Evolutionary conservation across 2,329 filamentous ascomycete species (phyloP).

Genomic region (Beauveria brongniartii): DNA sequence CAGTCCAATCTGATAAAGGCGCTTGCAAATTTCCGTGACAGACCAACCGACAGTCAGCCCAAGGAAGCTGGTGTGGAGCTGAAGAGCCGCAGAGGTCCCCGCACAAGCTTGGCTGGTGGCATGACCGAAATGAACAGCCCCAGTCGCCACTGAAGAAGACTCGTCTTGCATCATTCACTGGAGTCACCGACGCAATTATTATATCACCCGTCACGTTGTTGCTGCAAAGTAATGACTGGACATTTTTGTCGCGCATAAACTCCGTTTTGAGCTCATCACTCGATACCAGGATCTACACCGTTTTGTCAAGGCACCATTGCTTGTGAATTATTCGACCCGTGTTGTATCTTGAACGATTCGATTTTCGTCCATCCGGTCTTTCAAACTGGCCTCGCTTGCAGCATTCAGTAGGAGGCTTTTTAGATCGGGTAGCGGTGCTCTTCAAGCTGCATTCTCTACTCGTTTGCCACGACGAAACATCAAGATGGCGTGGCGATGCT

Average conservation of each 20-base stretch:
- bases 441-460: slow-evolving; percentile 5
- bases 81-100: background rate
- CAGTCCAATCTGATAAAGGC: background rate
- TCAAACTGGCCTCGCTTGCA: slow-evolving; percentile 3
- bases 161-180: background rate
- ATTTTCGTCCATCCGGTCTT: too few species aligned
- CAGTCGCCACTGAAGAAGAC: background rate
- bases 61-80: background rate
- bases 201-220: background rate
- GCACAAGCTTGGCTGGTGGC: background rate
- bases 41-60: background rate
- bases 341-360: background rate
- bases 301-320: background rate
- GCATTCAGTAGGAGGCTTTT: background rate
- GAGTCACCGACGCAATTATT: background rate
- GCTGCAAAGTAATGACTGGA: background rate
- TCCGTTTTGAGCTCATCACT: background rate
- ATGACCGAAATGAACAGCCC: background rate
- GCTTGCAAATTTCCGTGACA: background rate
- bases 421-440: background rate
- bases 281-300: background rate
- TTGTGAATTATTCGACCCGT: background rate
- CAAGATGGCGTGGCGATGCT: slow-evolving; percentile 84
- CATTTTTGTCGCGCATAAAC: background rate
- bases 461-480: slow-evolving; percentile 12